These are phyloP conservation scores for Metschnikowia gelsemii DNA, from an alignment of 805 yeast genomes.

Conservation along the genomic window DNA sequence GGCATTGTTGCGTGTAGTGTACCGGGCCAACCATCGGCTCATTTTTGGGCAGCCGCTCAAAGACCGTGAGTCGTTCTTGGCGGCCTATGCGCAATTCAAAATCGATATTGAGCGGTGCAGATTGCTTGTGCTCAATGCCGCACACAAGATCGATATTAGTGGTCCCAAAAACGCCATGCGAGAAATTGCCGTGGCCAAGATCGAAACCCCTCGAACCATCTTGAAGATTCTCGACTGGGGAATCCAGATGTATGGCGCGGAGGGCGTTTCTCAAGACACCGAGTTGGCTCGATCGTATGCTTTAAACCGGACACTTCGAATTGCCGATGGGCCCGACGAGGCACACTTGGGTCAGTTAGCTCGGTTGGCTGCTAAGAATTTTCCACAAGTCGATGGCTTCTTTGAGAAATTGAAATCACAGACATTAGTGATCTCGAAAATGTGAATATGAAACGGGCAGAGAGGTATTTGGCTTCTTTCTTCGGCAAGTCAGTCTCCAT, in stretches of 20 bases:
- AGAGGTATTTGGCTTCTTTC: background rate
- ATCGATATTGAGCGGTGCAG: conserved; percentile 55
- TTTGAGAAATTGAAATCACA: conserved; percentile 27
- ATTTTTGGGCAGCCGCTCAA: conserved; percentile 54
- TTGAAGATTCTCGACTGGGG: conserved; percentile 57
- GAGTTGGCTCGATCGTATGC: conserved; percentile 56
- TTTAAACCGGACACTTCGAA: conserved; percentile 52
- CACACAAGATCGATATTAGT: conserved; percentile 53
- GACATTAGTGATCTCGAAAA: conserved; percentile 24
- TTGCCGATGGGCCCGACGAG: conserved; percentile 72
- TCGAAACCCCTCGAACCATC: conserved; percentile 58
- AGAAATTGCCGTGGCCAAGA: conserved; percentile 63
- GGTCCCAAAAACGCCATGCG: conserved; percentile 54
- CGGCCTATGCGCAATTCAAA: conserved; percentile 50
- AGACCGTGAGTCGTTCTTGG: conserved; percentile 50
- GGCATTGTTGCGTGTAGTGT: conserved; percentile 47
- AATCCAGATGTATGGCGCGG: conserved; percentile 63
- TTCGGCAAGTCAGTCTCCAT: too few relatives aligned
- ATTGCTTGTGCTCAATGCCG: conserved; percentile 56
- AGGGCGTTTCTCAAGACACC: conserved; percentile 61
- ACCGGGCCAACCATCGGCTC: conserved; percentile 51
- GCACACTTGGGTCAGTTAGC: conserved; percentile 61
- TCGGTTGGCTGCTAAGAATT: conserved; percentile 43
- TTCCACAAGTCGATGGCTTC: conserved; percentile 35
- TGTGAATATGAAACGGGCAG: conserved; percentile 19